Conservation (phyloP, 108 stramenopile species). For the Craspedostauros australis region DNA sequence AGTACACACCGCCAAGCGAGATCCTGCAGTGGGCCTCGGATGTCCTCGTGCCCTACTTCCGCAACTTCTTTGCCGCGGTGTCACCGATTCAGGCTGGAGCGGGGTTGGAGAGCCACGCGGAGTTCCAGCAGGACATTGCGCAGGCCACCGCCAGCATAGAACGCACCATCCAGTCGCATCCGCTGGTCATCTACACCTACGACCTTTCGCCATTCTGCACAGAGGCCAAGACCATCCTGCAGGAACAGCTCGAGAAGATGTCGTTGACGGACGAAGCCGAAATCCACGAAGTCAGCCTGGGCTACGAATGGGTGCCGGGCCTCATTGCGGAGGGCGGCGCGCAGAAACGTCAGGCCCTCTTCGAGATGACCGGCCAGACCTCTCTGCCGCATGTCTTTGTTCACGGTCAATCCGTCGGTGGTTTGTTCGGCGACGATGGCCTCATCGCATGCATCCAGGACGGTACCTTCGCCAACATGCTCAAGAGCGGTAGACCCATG, state of each 20-base stretch:
- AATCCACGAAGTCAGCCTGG: constrained; percentile 46
- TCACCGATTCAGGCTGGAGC: constrained; percentile 61
- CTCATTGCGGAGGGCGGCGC: constrained; percentile 40
- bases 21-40: constrained; percentile 40
- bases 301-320: constrained; percentile 67
- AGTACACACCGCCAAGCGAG: constrained; percentile 61
- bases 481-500: too few species aligned
- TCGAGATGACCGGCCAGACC: constrained; percentile 70
- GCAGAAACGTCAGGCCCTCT: constrained; percentile 39
- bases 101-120: constrained; percentile 19
- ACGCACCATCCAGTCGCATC: constrained; percentile 13
- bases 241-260: too few species aligned
- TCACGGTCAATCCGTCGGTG: constrained; percentile 46
- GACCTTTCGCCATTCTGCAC: constrained; percentile 56
- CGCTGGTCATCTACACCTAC: constrained; percentile 67
- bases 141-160: constrained; percentile 39
- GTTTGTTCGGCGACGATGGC: constrained; percentile 69
- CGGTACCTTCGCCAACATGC: too few species aligned
- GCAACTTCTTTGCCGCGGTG: constrained; percentile 35
- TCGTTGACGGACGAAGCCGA: too few species aligned
- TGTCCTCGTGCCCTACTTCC: constrained; percentile 31
- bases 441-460: too few species aligned
- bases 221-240: constrained; percentile 47
- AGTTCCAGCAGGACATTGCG: constrained; percentile 28
- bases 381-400: constrained; percentile 66